A percentile compares a stretch with the other conserved stretches of the same genome.
Evolutionary conservation across 140 eudicot species (phyloP).

Genomic region (Bidens hawaiensis): DNA sequence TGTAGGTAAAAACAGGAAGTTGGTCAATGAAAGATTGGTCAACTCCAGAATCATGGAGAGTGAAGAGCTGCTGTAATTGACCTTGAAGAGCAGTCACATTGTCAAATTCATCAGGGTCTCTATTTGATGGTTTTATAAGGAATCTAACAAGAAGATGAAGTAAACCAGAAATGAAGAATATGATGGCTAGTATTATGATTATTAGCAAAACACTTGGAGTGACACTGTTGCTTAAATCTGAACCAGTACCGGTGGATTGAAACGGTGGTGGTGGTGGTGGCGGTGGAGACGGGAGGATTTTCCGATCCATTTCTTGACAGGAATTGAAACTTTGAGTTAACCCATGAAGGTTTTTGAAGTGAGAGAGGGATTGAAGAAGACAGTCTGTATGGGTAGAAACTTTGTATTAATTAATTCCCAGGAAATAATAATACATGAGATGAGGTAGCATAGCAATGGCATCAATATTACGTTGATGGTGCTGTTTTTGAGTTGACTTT

Average conservation of each 20-base stretch:
- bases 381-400: constrained; percentile 13
- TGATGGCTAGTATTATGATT: constrained; percentile 62
- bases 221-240: constrained; percentile 45
- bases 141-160: constrained; percentile 73
- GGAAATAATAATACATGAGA: constrained; percentile 25
- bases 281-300: constrained; percentile 18
- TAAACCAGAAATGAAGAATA: constrained; percentile 68
- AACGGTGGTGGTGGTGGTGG: constrained; percentile 38
- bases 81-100: constrained; percentile 73
- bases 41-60: constrained; percentile 81
- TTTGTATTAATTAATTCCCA: constrained; percentile 15
- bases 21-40: constrained; percentile 80
- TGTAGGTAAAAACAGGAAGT: constrained; percentile 72
- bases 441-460: constrained; percentile 5
- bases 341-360: constrained; percentile 26
- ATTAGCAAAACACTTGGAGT: constrained; percentile 68
- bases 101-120: constrained; percentile 64
- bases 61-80: constrained; percentile 71
- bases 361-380: constrained; percentile 10
- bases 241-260: constrained; percentile 6
- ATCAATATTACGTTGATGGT: neutral
- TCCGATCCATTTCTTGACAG: constrained; percentile 30
- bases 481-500: constrained; percentile 43
- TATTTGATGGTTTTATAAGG: constrained; percentile 39
- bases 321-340: constrained; percentile 24